These are phyloP conservation scores for Alternaria solani DNA, from an alignment of 2,329 filamentous ascomycete genomes.

Conservation along the genomic window DNA sequence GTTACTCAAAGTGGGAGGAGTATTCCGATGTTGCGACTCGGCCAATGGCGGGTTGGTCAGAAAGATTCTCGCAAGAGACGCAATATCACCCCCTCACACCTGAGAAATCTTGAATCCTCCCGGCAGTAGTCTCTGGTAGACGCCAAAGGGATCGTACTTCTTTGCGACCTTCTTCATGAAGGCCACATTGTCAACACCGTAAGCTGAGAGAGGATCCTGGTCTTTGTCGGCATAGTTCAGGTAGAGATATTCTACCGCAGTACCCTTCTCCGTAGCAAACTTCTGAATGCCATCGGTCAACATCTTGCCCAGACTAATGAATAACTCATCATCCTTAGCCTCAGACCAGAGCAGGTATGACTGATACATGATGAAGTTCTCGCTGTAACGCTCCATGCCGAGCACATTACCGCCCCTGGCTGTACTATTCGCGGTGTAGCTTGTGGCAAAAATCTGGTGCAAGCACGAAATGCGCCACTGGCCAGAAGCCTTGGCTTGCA, in stretches of 20 bases:
- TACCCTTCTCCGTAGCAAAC: slow-evolving; percentile 11
- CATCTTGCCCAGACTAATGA: slow-evolving; percentile 10
- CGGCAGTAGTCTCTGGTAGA: slow-evolving; percentile 52
- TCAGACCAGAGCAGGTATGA: slow-evolving; percentile 21
- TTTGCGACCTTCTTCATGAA: slow-evolving; percentile 42
- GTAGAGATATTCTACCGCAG: slow-evolving; percentile 27
- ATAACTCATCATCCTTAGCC: slow-evolving; percentile 11
- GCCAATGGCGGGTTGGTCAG: accelerated
- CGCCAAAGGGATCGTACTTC: slow-evolving; percentile 50
- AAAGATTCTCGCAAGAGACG: not conserved
- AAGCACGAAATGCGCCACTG: slow-evolving; percentile 24
- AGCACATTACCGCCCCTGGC: slow-evolving; percentile 34
- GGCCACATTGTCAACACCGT: slow-evolving; percentile 49
- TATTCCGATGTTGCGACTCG: not conserved
- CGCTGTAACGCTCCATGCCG: slow-evolving; percentile 24
- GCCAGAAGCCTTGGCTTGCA: not conserved
- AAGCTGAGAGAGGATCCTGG: slow-evolving; percentile 51
- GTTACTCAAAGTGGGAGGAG: not conserved
- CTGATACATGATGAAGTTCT: slow-evolving; percentile 30
- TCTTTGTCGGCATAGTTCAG: slow-evolving; percentile 48
- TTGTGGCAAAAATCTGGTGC: slow-evolving; percentile 27
- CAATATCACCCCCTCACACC: not conserved
- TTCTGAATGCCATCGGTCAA: slow-evolving; percentile 19
- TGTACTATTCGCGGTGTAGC: slow-evolving; percentile 23
- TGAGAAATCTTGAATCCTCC: slow-evolving; percentile 53